Conservation (phyloP, 805 yeast genomes). For the Kluyveromyces aestuarii region DNA sequence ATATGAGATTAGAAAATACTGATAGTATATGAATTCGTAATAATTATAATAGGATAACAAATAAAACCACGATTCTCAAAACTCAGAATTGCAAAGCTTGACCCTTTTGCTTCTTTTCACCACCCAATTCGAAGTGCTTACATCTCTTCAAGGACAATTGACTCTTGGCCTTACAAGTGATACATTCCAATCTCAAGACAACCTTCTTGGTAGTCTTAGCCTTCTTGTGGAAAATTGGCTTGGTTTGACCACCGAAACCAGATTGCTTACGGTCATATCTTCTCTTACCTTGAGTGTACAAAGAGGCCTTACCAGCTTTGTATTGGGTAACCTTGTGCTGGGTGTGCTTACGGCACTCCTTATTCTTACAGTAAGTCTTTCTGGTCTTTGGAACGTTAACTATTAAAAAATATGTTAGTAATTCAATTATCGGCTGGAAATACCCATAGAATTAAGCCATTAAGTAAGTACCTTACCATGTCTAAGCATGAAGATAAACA, state of each 20-base stretch:
- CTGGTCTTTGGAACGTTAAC: constrained; percentile 99
- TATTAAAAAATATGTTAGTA: constrained; percentile 24
- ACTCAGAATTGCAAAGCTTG: constrained; percentile 98
- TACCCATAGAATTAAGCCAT: not conserved
- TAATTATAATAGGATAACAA: constrained; percentile 11
- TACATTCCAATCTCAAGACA: constrained; percentile 98
- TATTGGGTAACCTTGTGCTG: constrained; percentile 99
- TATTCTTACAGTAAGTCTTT: constrained; percentile 99
- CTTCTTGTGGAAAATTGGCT: constrained; percentile 99
- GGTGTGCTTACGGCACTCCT: constrained; percentile 98
- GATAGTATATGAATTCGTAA: constrained; percentile 1
- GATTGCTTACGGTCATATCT: constrained; percentile 99
- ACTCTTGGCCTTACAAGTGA: constrained; percentile 96
- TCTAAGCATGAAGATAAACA: too few relatives aligned
- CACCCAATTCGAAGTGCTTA: constrained; percentile 99
- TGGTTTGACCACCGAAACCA: constrained; percentile 99
- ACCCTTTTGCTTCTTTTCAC: constrained; percentile 99
- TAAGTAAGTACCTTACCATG: not conserved
- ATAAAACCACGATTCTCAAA: constrained; percentile 10
- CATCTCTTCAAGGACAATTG: constrained; percentile 98
- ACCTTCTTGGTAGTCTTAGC: constrained; percentile 99
- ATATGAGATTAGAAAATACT: constrained; percentile 2
- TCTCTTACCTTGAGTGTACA: constrained; percentile 99
- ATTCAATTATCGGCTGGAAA: not conserved
- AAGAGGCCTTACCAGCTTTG: constrained; percentile 99